Percentiles rank a stretch among this genome's conserved stretches.
Evolutionary conservation across 345 rosid genomes (phyloP).

Genomic region (Dovyalis caffra): DNA sequence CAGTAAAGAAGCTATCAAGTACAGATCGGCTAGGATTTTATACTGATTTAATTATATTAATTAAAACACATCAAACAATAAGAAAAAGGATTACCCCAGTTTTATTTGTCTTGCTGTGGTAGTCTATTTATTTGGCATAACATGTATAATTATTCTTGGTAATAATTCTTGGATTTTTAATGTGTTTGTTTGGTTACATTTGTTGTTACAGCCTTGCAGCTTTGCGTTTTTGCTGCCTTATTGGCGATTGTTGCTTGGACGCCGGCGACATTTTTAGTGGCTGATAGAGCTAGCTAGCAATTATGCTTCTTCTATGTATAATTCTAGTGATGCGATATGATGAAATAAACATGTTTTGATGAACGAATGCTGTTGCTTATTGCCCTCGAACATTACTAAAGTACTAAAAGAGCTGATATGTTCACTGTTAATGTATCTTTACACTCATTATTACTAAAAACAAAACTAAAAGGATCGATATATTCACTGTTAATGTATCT

Average conservation of each 20-base stretch:
- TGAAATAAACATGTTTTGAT: neutral
- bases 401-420: too few species aligned
- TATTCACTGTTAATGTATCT: too few species aligned
- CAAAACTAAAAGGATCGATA: too few species aligned
- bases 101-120: too few species aligned
- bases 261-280: conserved; percentile 43
- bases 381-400: too few species aligned
- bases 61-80: neutral
- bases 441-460: too few species aligned
- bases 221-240: conserved; percentile 63
- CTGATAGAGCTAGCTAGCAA: neutral
- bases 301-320: neutral
- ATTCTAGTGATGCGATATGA: neutral
- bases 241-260: conserved; percentile 79
- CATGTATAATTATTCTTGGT: too few species aligned
- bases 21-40: too few species aligned
- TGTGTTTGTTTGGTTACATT: neutral
- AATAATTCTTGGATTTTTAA: neutral
- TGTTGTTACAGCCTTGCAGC: conserved; percentile 53
- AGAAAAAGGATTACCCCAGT: neutral
- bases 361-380: too few species aligned
- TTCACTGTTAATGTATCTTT: too few species aligned
- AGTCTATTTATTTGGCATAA: neutral
- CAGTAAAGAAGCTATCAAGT: too few species aligned
- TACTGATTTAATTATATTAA: neutral